These are phyloP conservation scores for Castanopsis chinensis DNA, from an alignment of 306 rosid genomes.

Conservation along the genomic window DNA sequence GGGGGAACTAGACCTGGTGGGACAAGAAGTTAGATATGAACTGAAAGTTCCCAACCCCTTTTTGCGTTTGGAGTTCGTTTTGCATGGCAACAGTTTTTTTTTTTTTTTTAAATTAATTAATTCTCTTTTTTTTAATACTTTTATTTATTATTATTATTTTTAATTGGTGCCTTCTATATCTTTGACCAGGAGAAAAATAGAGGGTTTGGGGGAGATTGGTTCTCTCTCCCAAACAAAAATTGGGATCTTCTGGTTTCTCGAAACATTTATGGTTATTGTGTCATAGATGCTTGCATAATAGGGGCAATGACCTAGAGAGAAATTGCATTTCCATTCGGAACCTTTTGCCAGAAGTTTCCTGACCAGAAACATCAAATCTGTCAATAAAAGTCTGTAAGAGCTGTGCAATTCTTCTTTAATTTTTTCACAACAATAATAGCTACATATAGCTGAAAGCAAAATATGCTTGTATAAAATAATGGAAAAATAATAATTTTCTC, in stretches of 20 bases:
- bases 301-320: constrained; percentile 27
- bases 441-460: background rate
- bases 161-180: background rate
- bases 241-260: constrained; percentile 39
- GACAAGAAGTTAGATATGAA: constrained; percentile 65
- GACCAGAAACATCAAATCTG: constrained; percentile 9
- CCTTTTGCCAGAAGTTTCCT: constrained; percentile 17
- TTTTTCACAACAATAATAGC: background rate
- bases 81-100: constrained; percentile 33
- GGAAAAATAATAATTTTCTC: background rate
- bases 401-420: background rate
- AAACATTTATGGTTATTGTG: constrained; percentile 35
- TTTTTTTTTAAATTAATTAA: background rate
- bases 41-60: constrained; percentile 50
- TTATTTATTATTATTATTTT: background rate
- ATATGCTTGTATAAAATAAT: background rate
- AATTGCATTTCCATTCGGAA: constrained; percentile 19
- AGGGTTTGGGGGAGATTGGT: background rate
- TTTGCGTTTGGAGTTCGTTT: constrained; percentile 46
- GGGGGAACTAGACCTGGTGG: constrained; percentile 28
- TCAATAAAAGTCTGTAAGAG: background rate
- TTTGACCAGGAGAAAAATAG: background rate
- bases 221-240: constrained; percentile 20
- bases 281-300: constrained; percentile 48
- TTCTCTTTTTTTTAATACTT: background rate